Evolutionary conservation across 768 basidiomycete species (phyloP).

Genomic region (Flagelloscypha sp.): DNA sequence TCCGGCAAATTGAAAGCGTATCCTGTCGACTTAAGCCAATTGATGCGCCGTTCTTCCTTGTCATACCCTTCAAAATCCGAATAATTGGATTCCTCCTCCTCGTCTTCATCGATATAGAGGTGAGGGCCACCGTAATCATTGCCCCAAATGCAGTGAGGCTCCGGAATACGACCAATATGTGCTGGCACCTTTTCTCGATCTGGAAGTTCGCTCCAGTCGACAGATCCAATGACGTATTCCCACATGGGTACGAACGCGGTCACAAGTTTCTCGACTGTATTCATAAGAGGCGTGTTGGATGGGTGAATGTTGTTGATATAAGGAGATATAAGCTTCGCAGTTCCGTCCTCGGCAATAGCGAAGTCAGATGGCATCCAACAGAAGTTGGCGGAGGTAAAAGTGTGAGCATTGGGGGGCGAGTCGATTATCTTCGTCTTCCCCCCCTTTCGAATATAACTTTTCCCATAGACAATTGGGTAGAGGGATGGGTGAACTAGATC

Average conservation of each 20-base stretch:
- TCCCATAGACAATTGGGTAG: slow-evolving; percentile 16
- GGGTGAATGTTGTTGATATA: slow-evolving; percentile 11
- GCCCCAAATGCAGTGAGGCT: no score
- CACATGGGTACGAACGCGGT: slow-evolving; percentile 6
- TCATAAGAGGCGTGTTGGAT: slow-evolving; percentile 4
- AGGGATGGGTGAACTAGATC: slow-evolving; percentile 32
- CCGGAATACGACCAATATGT: no score
- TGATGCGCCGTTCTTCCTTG: no score
- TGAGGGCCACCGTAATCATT: no score
- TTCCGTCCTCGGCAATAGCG: slow-evolving; percentile 3
- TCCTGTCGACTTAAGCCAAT: no score
- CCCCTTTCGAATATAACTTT: slow-evolving; percentile 7
- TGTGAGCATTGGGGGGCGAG: not conserved
- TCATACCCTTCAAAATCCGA: no score
- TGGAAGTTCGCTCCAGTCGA: slow-evolving; percentile 2
- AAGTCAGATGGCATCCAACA: slow-evolving; percentile 10
- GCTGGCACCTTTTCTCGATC: no score
- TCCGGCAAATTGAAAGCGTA: no score
- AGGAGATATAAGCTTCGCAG: slow-evolving; percentile 6
- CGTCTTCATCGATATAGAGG: no score
- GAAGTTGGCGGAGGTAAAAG: not conserved
- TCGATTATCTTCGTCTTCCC: no score
- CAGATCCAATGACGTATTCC: slow-evolving; percentile 7
- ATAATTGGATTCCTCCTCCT: no score
- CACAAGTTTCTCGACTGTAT: slow-evolving; percentile 6